phyloP scores from a whole-genome alignment of 176 grass and related monocot species.

The Phoenix dactylifera region DNA sequence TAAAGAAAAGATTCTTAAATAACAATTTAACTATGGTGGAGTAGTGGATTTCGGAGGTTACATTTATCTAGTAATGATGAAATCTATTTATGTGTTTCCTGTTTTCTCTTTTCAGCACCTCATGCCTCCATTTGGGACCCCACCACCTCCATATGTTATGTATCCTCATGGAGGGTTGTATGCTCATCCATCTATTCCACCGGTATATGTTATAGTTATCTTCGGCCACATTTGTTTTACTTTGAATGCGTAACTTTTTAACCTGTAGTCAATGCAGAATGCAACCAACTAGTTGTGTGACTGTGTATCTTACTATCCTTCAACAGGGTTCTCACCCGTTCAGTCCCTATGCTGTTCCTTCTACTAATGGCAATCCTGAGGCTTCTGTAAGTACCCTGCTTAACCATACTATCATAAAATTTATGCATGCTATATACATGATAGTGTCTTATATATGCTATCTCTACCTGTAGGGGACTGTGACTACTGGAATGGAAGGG shows the following conservation, averaged over 20 bases:
- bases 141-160: conserved; percentile 68
- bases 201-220: conserved; percentile 37
- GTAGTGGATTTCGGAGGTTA: conserved; percentile 12
- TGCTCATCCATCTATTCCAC: conserved; percentile 87
- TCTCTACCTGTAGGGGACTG: conserved; percentile 40
- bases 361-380: conserved; percentile 66
- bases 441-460: too few species aligned
- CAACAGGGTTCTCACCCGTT: conserved; percentile 78
- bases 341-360: conserved; percentile 55
- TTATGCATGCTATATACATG: too few species aligned
- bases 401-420: too few species aligned
- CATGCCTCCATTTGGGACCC: conserved; percentile 84
- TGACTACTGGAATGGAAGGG: conserved; percentile 36
- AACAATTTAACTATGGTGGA: too few species aligned
- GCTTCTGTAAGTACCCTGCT: conserved; percentile 43
- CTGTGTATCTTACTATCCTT: background rate
- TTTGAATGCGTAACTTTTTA: too few species aligned
- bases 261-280: too few species aligned
- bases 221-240: too few species aligned
- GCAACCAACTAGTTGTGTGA: too few species aligned
- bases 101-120: conserved; percentile 42
- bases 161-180: conserved; percentile 92
- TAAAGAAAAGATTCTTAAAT: too few species aligned
- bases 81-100: conserved; percentile 15
- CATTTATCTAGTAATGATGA: too few species aligned